Percentiles rank a stretch among this genome's conserved stretches.
Evolutionary conservation across 768 basidiomycete species (phyloP).

Genomic region (Naganishia randhawae): DNA sequence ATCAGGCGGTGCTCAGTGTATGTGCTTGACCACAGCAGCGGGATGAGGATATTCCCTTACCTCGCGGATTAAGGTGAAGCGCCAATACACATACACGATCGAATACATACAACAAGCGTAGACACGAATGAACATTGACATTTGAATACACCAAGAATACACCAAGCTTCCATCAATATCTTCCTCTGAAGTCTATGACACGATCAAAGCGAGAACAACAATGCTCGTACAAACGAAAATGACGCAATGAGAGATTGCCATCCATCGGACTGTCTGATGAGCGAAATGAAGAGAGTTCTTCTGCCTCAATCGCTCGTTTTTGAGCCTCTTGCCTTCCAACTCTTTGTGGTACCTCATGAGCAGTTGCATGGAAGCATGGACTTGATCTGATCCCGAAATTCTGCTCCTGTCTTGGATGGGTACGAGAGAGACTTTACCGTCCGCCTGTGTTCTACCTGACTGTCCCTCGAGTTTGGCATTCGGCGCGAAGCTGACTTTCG

Average conservation of each 20-base stretch:
- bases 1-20: not conserved
- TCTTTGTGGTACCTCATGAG: not conserved
- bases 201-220: not conserved
- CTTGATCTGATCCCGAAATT: not conserved
- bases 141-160: not conserved
- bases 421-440: not conserved
- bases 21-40: not conserved
- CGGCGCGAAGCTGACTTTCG: not conserved
- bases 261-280: not conserved
- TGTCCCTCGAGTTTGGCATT: not conserved
- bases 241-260: not conserved
- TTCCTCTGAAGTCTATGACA: not conserved
- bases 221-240: not conserved
- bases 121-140: not conserved
- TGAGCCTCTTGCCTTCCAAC: conserved; percentile 7
- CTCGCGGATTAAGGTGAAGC: no score
- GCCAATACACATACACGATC: not conserved
- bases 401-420: not conserved
- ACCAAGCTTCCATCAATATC: not conserved
- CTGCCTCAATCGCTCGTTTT: not conserved
- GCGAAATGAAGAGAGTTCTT: not conserved
- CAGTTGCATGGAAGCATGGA: not conserved
- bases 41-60: not conserved
- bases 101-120: no score
- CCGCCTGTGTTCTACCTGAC: not conserved